Conservation (phyloP, 371 early-diverging fungal species). For the Enterospora canceri region DNA sequence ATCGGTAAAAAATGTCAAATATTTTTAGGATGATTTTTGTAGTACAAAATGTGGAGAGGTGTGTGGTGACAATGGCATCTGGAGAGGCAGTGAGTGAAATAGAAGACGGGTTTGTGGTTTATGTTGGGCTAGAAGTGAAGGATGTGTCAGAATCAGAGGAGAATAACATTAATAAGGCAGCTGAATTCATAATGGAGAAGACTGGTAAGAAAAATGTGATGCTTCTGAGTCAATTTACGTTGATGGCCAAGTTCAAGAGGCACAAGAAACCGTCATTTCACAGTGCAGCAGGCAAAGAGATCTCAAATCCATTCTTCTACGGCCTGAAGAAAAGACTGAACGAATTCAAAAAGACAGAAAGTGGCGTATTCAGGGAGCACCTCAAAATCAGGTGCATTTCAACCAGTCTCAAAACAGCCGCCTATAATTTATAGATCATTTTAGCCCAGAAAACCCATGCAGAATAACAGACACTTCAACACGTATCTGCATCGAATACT, state of each 20-base stretch:
- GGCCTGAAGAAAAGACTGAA: background rate
- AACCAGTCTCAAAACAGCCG: background rate
- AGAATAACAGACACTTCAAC: conserved; percentile 48
- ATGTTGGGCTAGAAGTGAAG: conserved; percentile 2
- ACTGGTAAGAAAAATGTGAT: conserved; percentile 1
- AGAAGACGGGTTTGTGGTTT: conserved; percentile 1
- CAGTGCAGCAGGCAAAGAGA: conserved; percentile 5
- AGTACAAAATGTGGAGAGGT: background rate
- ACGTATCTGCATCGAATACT: conserved; percentile 55
- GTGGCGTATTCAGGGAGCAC: background rate
- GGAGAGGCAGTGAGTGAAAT: conserved; percentile 2
- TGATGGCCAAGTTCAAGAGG: conserved; percentile 32
- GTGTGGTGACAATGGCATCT: background rate
- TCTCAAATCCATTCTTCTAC: conserved; percentile 11
- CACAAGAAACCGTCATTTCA: conserved; percentile 41
- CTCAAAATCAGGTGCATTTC: background rate
- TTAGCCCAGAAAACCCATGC: background rate
- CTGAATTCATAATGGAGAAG: background rate
- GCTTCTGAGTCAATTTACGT: conserved; percentile 35
- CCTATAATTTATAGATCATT: background rate
- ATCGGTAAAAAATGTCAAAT: background rate
- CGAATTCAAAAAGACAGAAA: background rate
- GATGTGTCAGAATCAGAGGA: background rate
- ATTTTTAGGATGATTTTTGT: background rate
- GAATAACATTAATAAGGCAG: background rate